Percentiles rank a stretch among this genome's conserved stretches.
phyloP scores from a whole-genome alignment of 139 green algal species.

The Limnomonas spitsbergensis region DNA sequence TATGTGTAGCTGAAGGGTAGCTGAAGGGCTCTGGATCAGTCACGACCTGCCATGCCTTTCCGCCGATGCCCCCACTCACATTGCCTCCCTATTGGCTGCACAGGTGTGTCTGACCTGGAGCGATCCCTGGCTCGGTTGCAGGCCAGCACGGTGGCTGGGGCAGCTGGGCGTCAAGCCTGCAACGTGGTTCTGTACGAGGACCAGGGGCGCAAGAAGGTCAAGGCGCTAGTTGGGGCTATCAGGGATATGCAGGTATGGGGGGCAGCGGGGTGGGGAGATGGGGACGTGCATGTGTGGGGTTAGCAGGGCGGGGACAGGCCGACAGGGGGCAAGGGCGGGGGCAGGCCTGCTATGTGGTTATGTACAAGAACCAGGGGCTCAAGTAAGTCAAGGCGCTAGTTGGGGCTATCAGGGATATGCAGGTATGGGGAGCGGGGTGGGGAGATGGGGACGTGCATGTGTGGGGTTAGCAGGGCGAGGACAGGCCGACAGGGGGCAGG shows the following conservation, averaged over 20 bases:
- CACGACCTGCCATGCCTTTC: too few relatives aligned
- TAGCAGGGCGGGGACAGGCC: background rate
- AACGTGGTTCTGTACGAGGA: slow-evolving; percentile 97
- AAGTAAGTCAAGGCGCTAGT: slow-evolving; percentile 58
- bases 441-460: too few relatives aligned
- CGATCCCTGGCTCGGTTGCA: slow-evolving; percentile 74
- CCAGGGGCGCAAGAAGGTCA: slow-evolving; percentile 43
- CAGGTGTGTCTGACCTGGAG: slow-evolving; percentile 78
- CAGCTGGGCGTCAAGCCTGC: slow-evolving; percentile 58
- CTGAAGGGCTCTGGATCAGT: too few relatives aligned
- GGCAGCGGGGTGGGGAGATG: background rate
- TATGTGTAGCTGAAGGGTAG: too few relatives aligned
- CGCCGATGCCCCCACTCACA: background rate
- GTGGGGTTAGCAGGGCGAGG: too few relatives aligned
- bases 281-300: too few relatives aligned
- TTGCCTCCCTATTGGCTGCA: background rate
- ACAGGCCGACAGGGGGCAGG: slow-evolving; percentile 9
- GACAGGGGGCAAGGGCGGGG: slow-evolving; percentile 29
- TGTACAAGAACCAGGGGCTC: slow-evolving; percentile 88
- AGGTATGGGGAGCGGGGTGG: slow-evolving; percentile 13
- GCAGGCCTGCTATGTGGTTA: slow-evolving; percentile 81
- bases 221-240: slow-evolving; percentile 64
- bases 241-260: slow-evolving; percentile 47
- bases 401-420: slow-evolving; percentile 58
- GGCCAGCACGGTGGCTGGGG: slow-evolving; percentile 43